Base-by-base conservation (phyloP, 2,329 filamentous ascomycete species). In the Aspergillus texensis region DNA sequence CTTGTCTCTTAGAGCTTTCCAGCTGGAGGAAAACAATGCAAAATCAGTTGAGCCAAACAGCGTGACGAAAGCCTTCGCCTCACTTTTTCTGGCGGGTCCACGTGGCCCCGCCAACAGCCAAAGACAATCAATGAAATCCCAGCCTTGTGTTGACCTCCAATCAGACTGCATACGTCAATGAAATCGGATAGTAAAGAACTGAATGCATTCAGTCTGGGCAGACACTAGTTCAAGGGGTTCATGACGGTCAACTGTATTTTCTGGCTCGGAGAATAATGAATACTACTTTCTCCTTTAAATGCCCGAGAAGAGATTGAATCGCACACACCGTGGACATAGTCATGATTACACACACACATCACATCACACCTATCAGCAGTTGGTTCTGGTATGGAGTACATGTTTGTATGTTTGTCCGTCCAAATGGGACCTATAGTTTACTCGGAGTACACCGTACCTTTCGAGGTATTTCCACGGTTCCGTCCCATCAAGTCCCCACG, bases 11-110 rank as follows among this genome's bases (percentile, higher is more conserved):
- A 28, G 45, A 61, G 58, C 50, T 53, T 58, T 45, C 30, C 21
- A 24, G n/a, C 14, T 16, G 52, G 32, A 24, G 52, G n/a, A 19
- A 54, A 55, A 55, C 52, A 55, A 55, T 55, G 52, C 52, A 55
- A 55, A 55, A 36, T 55, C 30, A 39, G 21, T 55, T 32, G 32
- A 54, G 28, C 58, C 58, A 53, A 60, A 60, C 58, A 53, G 34
- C 58, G 41, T 54, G 36, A 52, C 26, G 48, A 53, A 21, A 60
- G 48, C 45, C 64, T 58, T 62, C 67, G 71, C 69, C 69, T 72
- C 71, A 72, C 72, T 73, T 70, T 68, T 45, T 58, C 39, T 62
- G 61, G 63, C 60, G 63, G 67, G 69, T 73, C 69, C 70, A 73
- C 71, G 71, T 74, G 71, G 71, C 68, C 70, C 71, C 69, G 70